Evolutionary conservation across 768 basidiomycete species (phyloP).

Genomic region (Glaciozyma martinii): DNA sequence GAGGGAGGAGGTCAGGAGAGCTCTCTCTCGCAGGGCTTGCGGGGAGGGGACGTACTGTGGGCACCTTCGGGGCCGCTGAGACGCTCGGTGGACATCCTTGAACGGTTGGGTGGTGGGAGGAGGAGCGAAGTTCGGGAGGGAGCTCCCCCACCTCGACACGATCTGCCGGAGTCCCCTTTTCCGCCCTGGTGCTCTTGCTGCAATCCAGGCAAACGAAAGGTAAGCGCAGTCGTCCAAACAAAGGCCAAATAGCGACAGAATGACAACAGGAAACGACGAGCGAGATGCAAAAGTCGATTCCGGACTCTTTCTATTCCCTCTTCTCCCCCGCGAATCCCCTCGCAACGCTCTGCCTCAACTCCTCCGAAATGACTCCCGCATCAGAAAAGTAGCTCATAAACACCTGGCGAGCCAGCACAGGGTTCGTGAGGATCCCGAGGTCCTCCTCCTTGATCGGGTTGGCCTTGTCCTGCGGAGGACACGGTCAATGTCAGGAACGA

Average conservation of each 20-base stretch:
- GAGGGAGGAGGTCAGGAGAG: background rate
- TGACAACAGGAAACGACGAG: too few relatives aligned
- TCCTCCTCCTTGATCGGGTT: conserved; percentile 29
- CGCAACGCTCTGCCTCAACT: conserved; percentile 19
- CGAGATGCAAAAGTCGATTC: too few relatives aligned
- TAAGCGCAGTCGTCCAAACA: too few relatives aligned
- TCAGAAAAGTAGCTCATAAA: conserved; percentile 42
- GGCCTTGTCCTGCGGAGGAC: background rate
- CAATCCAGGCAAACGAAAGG: too few relatives aligned
- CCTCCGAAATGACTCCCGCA: conserved; percentile 14
- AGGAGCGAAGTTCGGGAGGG: too few relatives aligned
- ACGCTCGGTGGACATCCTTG: too few relatives aligned
- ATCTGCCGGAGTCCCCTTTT: too few relatives aligned
- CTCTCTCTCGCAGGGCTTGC: background rate
- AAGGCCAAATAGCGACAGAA: too few relatives aligned
- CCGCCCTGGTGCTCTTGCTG: too few relatives aligned
- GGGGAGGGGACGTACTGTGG: background rate
- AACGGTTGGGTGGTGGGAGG: too few relatives aligned
- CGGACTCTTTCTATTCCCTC: background rate
- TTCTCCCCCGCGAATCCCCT: conserved; percentile 19
- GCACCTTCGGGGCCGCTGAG: too few relatives aligned
- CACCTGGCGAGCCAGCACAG: conserved; percentile 37
- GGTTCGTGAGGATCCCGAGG: conserved; percentile 37
- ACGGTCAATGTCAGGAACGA: background rate
- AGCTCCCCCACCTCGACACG: too few relatives aligned